These are phyloP conservation scores for Pythium oligandrum DNA, from an alignment of 352 stramenopile genomes.

Conservation along the genomic window DNA sequence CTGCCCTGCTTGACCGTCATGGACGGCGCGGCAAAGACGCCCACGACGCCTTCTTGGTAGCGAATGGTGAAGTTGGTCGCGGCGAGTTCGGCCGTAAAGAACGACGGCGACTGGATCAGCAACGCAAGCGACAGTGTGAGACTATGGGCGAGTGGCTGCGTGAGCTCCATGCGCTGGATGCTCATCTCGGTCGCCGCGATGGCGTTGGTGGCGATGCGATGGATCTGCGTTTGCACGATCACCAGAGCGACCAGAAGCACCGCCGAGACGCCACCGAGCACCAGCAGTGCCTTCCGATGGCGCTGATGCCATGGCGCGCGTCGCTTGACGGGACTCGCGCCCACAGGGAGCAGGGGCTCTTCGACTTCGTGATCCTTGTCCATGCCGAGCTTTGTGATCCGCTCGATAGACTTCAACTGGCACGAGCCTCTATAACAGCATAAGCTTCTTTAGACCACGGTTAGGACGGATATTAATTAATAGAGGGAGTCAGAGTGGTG, in stretches of 20 bases:
- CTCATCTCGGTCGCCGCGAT: constrained; percentile 58
- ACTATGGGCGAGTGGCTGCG: constrained; percentile 19
- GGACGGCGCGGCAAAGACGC: constrained; percentile 34
- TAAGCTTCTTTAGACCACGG: no score
- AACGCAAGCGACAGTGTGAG: constrained; percentile 52
- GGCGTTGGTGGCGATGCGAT: constrained; percentile 43
- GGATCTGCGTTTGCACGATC: constrained; percentile 47
- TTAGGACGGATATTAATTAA: neutral
- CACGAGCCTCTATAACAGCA: no score
- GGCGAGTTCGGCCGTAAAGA: constrained; percentile 42
- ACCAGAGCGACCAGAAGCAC: constrained; percentile 26
- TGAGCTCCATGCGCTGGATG: constrained; percentile 57
- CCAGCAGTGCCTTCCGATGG: constrained; percentile 4
- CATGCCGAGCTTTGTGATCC: neutral
- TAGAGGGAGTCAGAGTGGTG: neutral
- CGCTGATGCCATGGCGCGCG: neutral
- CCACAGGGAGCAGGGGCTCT: neutral
- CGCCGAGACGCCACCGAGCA: constrained; percentile 7
- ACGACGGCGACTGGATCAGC: constrained; percentile 39
- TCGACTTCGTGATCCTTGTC: neutral
- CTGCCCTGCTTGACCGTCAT: constrained; percentile 51
- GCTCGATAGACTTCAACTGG: no score
- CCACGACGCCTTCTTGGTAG: constrained; percentile 34
- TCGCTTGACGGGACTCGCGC: neutral
- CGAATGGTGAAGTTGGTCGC: constrained; percentile 43